These are phyloP conservation scores for Balakata baccata DNA, from an alignment of 345 rosid genomes.

Conservation along the genomic window DNA sequence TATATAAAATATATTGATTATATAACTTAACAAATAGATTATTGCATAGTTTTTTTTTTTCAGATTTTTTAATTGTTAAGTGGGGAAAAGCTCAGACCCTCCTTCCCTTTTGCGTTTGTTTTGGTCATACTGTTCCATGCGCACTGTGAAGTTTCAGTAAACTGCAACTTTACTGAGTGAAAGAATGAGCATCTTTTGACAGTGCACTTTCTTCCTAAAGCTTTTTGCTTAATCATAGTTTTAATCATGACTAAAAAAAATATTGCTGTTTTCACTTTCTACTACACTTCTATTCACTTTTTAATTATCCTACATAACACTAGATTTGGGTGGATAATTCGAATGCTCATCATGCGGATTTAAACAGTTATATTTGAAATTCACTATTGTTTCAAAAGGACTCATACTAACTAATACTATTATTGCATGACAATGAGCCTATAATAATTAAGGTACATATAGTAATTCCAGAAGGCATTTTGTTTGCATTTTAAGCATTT, in stretches of 20 bases:
- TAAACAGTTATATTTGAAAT: too few species aligned
- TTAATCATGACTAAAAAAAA: slow-evolving; percentile 47
- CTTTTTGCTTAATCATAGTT: slow-evolving; percentile 55
- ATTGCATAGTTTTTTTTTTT: too few species aligned
- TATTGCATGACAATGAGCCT: too few species aligned
- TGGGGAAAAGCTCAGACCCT: slow-evolving; percentile 43
- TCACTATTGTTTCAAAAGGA: too few species aligned
- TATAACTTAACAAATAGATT: slow-evolving; percentile 12
- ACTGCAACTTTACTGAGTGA: slow-evolving; percentile 22
- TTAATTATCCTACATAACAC: neutral
- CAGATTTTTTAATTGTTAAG: slow-evolving; percentile 5
- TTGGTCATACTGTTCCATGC: slow-evolving; percentile 57
- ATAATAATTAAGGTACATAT: too few species aligned
- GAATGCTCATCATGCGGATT: too few species aligned
- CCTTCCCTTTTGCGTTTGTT: slow-evolving; percentile 23
- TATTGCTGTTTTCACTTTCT: slow-evolving; percentile 24
- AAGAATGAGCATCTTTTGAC: slow-evolving; percentile 34
- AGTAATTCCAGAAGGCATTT: too few species aligned
- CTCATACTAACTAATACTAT: too few species aligned
- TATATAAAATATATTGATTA: slow-evolving; percentile 11
- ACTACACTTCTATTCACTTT: neutral
- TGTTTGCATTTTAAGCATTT: neutral
- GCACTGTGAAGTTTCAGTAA: slow-evolving; percentile 52
- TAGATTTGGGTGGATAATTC: too few species aligned
- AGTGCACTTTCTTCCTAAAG: slow-evolving; percentile 29